phyloP scores from a whole-genome alignment of 345 rosid species.

The Acer campestre region DNA sequence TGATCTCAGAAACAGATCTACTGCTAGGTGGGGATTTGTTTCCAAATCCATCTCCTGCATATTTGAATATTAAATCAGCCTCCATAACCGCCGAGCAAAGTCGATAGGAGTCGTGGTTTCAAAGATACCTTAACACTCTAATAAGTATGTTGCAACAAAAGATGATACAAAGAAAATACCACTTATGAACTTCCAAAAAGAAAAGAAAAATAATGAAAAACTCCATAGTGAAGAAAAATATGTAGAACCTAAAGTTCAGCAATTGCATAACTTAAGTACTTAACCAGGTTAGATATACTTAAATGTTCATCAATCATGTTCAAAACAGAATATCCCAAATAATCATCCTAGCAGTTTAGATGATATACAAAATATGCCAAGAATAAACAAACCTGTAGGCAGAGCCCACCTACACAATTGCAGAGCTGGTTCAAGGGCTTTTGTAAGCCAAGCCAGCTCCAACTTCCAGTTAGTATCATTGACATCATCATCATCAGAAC shows the following conservation, averaged over 20 bases:
- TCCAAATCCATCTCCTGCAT: constrained; percentile 52
- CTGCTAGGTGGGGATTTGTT: constrained; percentile 48
- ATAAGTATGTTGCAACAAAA: constrained; percentile 8
- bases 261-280: not conserved
- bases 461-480: constrained; percentile 63
- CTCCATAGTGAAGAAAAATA: not conserved
- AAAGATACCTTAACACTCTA: not conserved
- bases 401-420: constrained; percentile 79
- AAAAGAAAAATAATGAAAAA: not conserved
- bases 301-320: constrained; percentile 5
- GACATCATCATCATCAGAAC: constrained; percentile 52
- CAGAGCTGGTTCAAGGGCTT: constrained; percentile 78
- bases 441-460: constrained; percentile 80
- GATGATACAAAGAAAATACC: not conserved
- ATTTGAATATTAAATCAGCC: constrained; percentile 19
- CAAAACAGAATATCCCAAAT: not conserved
- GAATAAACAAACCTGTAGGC: constrained; percentile 58
- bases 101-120: not conserved
- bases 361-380: constrained; percentile 1
- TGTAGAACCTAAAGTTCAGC: not conserved
- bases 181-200: not conserved
- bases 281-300: not conserved
- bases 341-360: constrained; percentile 6
- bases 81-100: constrained; percentile 6
- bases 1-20: constrained; percentile 75